Conservation (phyloP, 176 grass and related monocot species). For the Aegilops sharonensis region DNA sequence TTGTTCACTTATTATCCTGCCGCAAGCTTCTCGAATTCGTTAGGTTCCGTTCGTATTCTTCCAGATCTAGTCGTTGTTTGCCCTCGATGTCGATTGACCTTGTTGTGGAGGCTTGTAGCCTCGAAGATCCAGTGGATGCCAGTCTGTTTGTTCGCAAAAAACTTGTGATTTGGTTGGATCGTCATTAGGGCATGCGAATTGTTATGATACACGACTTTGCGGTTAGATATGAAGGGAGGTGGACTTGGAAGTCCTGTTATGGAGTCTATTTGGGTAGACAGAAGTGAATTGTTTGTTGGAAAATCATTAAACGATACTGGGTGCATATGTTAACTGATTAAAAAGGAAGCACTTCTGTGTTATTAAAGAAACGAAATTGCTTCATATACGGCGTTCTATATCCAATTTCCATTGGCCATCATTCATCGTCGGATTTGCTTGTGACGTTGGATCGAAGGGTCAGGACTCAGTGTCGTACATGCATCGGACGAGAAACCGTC, state of each 20-base stretch:
- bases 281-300: not conserved
- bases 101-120: not conserved
- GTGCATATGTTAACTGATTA: not conserved
- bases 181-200: not conserved
- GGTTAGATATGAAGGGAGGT: not conserved
- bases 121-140: not conserved
- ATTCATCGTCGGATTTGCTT: too few relatives aligned
- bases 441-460: too few relatives aligned
- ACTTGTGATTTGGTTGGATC: not conserved
- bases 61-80: constrained; percentile 19
- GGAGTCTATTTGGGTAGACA: not conserved
- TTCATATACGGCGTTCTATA: too few relatives aligned
- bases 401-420: too few relatives aligned
- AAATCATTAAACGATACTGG: not conserved
- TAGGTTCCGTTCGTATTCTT: not conserved
- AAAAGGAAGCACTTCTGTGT: not conserved
- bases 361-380: not conserved
- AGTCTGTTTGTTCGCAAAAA: not conserved
- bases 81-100: not conserved
- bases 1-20: not conserved
- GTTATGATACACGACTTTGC: not conserved
- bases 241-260: not conserved
- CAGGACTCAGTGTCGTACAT: too few relatives aligned
- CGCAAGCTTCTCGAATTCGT: not conserved
- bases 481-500: too few relatives aligned